A percentile compares a stretch with the other conserved stretches of the same genome.
Evolutionary conservation across 1,139 yeast genomes (phyloP).

Genomic region (Candida smagusa): DNA sequence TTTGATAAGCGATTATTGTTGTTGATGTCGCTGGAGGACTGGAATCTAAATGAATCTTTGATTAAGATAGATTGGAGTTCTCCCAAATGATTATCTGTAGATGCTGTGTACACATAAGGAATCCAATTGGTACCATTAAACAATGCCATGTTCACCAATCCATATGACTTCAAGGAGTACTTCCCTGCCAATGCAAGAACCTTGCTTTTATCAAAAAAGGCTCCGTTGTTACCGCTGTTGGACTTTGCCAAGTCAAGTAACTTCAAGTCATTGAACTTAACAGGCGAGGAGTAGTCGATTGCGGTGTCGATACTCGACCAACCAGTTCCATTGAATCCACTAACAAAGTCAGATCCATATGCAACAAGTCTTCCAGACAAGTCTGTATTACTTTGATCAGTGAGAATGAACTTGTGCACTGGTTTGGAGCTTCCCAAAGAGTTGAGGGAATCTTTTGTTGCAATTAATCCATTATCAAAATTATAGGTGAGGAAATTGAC

Average conservation of each 20-base stretch:
- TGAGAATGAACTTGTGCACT: constrained; percentile 47
- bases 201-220: constrained; percentile 40
- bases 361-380: constrained; percentile 52
- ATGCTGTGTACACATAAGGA: constrained; percentile 52
- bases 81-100: constrained; percentile 24
- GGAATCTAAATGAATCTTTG: constrained; percentile 35
- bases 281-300: constrained; percentile 25
- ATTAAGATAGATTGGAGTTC: constrained; percentile 31
- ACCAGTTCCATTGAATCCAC: constrained; percentile 46
- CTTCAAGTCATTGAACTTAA: constrained; percentile 40
- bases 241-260: constrained; percentile 30
- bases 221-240: constrained; percentile 24
- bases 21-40: constrained; percentile 35
- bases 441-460: constrained; percentile 20
- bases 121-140: constrained; percentile 71
- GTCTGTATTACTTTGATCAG: constrained; percentile 37
- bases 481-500: constrained; percentile 51
- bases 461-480: constrained; percentile 34
- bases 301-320: constrained; percentile 44
- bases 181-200: constrained; percentile 63
- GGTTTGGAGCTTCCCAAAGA: constrained; percentile 33
- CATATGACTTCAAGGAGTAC: constrained; percentile 50
- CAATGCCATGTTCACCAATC: constrained; percentile 63
- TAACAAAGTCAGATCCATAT: constrained; percentile 48
- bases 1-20: constrained; percentile 24